Evolutionary conservation across 345 rosid species (phyloP).

Genomic region (Fremontodendron californicum): DNA sequence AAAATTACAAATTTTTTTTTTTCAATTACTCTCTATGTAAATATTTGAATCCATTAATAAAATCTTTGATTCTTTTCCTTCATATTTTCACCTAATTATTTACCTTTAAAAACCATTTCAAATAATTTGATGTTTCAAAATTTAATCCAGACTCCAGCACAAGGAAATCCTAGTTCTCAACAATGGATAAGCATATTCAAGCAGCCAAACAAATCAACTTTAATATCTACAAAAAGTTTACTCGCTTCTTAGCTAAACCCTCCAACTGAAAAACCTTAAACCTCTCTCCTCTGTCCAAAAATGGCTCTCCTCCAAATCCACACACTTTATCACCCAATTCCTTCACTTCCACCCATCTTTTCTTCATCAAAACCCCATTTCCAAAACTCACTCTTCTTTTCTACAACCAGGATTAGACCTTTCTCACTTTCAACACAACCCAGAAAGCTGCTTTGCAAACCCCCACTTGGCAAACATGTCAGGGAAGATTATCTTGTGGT

Average conservation of each 20-base stretch:
- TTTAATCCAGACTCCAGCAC: neutral
- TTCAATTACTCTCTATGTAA: too few relatives aligned
- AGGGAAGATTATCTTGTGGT: conserved; percentile 94
- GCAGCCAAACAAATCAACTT: conserved; percentile 1
- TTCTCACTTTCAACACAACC: conserved; percentile 47
- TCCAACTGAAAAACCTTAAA: neutral
- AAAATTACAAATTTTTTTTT: too few relatives aligned
- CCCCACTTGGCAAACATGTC: conserved; percentile 73
- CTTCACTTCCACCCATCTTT: conserved; percentile 23
- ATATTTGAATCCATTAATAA: too few relatives aligned
- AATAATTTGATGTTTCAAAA: too few relatives aligned
- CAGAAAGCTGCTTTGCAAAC: conserved; percentile 61
- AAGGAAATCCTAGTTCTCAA: neutral
- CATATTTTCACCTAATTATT: too few relatives aligned
- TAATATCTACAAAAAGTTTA: neutral
- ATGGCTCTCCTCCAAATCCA: conserved; percentile 60
- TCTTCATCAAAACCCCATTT: conserved; percentile 32
- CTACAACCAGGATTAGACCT: conserved; percentile 23
- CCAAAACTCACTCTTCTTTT: conserved; percentile 26
- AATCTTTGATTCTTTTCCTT: too few relatives aligned
- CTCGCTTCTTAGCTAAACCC: neutral
- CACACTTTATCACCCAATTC: conserved; percentile 10
- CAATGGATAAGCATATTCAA: neutral
- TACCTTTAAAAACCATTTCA: too few relatives aligned
- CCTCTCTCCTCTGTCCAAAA: conserved; percentile 7